A percentile compares a stretch with the other conserved stretches of the same genome.
These are phyloP conservation scores for Leccinum boreale DNA, from an alignment of 768 basidiomycete species.

Conservation along the genomic window DNA sequence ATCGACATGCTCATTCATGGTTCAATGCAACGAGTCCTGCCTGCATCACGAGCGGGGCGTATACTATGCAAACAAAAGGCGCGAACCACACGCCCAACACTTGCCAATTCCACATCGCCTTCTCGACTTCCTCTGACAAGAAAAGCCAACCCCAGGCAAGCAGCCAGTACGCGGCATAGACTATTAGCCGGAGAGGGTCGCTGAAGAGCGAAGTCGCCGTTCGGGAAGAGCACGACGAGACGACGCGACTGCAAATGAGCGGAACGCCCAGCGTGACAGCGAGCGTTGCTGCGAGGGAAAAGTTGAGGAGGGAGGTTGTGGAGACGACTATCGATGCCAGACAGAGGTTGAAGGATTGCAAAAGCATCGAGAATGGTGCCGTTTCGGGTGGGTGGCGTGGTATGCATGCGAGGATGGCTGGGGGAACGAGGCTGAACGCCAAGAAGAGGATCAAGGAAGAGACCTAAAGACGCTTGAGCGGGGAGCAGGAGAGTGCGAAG, in stretches of 20 bases:
- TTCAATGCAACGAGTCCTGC: slow-evolving; percentile 54
- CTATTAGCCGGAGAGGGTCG: background rate
- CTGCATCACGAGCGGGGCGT: slow-evolving; percentile 71
- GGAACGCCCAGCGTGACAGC: slow-evolving; percentile 65
- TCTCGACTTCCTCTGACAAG: slow-evolving; percentile 40
- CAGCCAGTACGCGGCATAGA: slow-evolving; percentile 38
- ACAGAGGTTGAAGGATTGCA: slow-evolving; percentile 78
- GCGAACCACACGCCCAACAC: slow-evolving; percentile 79
- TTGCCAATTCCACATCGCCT: slow-evolving; percentile 74
- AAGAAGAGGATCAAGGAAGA: slow-evolving; percentile 33
- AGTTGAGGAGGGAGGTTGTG: slow-evolving; percentile 85
- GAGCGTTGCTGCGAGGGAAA: slow-evolving; percentile 78
- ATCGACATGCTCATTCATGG: background rate
- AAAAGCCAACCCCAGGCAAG: slow-evolving; percentile 62
- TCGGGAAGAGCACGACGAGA: slow-evolving; percentile 22
- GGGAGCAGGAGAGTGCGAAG: background rate
- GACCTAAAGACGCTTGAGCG: slow-evolving; percentile 16
- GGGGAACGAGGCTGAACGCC: slow-evolving; percentile 31
- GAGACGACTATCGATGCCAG: slow-evolving; percentile 84
- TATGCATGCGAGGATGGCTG: slow-evolving; percentile 29
- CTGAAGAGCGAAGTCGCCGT: slow-evolving; percentile 26
- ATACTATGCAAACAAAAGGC: slow-evolving; percentile 78
- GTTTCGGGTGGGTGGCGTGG: slow-evolving; percentile 22
- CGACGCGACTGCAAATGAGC: slow-evolving; percentile 46
- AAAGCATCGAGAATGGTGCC: slow-evolving; percentile 44